Evolutionary conservation across 1,284 basidiomycete species (phyloP), one percentile per base, ranked within the genome.

Genomic region (Cystobasidium slooffiae): DNA sequence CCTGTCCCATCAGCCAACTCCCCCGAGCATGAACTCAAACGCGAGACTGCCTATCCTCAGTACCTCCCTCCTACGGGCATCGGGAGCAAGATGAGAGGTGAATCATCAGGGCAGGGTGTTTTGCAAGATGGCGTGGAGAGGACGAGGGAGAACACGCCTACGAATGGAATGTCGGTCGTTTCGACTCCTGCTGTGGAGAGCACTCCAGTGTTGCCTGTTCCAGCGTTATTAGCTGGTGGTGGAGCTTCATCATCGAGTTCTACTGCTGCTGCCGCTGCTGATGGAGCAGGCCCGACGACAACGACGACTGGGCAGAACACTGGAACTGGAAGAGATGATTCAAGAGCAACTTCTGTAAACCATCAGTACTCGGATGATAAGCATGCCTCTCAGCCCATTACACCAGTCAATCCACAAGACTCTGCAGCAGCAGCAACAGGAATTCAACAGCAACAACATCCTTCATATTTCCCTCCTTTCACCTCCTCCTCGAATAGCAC

Each of bases 41-140:
- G 68, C 37, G 68, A 69, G 55, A 61, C 56, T 10, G 55, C 43
- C 41, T 55, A 58, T 24, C 68, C 68, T 9, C 68, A 61, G n/a
- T 69, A 69, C 58, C 12, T 61, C 31, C 68, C 68, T 47, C 10
- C 55, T 1, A 18, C 55, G 43, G 68, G 68, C 39, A 62, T 46
- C n/a, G 68, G 68, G 44, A 49, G 52, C 68, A 61, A 61, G 44
- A 58, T 69, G 24, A 9, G 52, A 14, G 55, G 51, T 12, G 44
- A 46, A 16, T 16, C 39, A 18, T 41, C 52, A 12, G 55, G 46
- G 4, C 68, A 46, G 20, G 61, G 20, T 16, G 61, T 63, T 8
- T 43, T 63, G 61, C 61, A 49, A 43, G 44, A 63, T 20, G 61
- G 61, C 43, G 61, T 63, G 24, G 61, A 63, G 61, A 37, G 22